Base-by-base conservation (phyloP, 2,329 filamentous ascomycete genomes). In the Penicillium fuscoglaucum region DNA sequence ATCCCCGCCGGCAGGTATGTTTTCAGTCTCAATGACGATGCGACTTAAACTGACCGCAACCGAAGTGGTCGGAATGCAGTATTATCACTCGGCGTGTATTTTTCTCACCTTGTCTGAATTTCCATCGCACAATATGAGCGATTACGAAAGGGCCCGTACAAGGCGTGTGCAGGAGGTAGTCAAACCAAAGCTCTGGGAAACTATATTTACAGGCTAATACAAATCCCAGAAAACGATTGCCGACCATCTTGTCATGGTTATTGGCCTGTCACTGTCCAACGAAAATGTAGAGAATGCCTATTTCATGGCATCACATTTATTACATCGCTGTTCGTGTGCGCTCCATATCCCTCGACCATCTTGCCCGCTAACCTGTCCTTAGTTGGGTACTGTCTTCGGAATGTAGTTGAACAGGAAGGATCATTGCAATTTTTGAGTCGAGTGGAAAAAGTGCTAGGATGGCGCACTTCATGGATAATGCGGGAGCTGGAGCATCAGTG, bases 61-160 rank as follows among this genome's bases (percentile, higher is more conserved):
- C 19, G 12, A 48, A 71, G 75, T 74, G 1, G 69, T 77, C 24
- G 74, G 72, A 12, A 57, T 76, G 61, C 74, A 76, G 44, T 75
- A 77, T 50, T 77, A 76, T 26, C 72, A 76, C 49, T 66, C 74
- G 0, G 61, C 70, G 12, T 66, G 66, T 31, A 70, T 73, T 9
- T 66, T 74, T 8, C 62, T 74, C 8, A 68, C 70, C 4, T 57
- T 68, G n/a, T 71, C 68, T 0, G 63, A 72, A 33, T 59, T 62
- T 7, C 62, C 66, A 26, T 66, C 65, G 37, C 62, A 59, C 19
- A 43, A 55, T 0, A 52, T 64, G 19, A 69, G 58, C 17, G 70
- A 72, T 52, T 74, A 66, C 51, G 68, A 71, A 44, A 62, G 66
- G 15, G 65, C 70, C 3, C 62, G 68, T 35, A 50, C 60, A 26